phyloP scores from a whole-genome alignment of 2,329 filamentous ascomycete species.

The Arthrocladium fulminans region DNA sequence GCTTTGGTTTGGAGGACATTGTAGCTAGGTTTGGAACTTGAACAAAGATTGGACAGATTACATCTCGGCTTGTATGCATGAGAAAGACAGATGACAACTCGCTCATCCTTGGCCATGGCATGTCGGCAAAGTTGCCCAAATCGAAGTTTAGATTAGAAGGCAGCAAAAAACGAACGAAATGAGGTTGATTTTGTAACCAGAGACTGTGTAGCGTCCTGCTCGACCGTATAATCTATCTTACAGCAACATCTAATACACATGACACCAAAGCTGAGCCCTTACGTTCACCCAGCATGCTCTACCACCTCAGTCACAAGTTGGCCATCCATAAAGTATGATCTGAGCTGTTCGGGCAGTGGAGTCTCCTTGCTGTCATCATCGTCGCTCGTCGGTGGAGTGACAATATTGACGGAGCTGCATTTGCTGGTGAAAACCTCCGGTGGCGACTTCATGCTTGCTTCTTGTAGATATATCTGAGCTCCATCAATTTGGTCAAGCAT shows the following conservation, averaged over 20 bases:
- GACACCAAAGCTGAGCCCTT: not conserved
- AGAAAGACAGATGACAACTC: no score
- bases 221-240: slow-evolving; percentile 1
- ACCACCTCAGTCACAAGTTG: slow-evolving; percentile 88
- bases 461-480: slow-evolving; percentile 75
- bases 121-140: not conserved
- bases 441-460: slow-evolving; percentile 60
- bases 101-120: not conserved
- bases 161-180: not conserved
- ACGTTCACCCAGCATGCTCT: slow-evolving; percentile 67
- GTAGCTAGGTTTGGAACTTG: not conserved
- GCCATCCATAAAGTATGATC: slow-evolving; percentile 68
- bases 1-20: slow-evolving; percentile 62
- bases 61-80: no score
- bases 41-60: not conserved
- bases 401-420: slow-evolving; percentile 76
- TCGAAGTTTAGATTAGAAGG: not conserved
- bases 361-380: slow-evolving; percentile 80
- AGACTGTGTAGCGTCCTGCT: not conserved
- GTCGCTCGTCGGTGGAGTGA: slow-evolving; percentile 59
- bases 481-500: slow-evolving; percentile 90
- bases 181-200: not conserved
- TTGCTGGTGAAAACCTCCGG: slow-evolving; percentile 80
- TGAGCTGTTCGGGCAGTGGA: slow-evolving; percentile 81
- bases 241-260: not conserved